A percentile compares a stretch with the other conserved stretches of the same genome.
Evolutionary conservation across 2,329 filamentous ascomycete species (phyloP).

Genomic region (Aspergillus neoniger): DNA sequence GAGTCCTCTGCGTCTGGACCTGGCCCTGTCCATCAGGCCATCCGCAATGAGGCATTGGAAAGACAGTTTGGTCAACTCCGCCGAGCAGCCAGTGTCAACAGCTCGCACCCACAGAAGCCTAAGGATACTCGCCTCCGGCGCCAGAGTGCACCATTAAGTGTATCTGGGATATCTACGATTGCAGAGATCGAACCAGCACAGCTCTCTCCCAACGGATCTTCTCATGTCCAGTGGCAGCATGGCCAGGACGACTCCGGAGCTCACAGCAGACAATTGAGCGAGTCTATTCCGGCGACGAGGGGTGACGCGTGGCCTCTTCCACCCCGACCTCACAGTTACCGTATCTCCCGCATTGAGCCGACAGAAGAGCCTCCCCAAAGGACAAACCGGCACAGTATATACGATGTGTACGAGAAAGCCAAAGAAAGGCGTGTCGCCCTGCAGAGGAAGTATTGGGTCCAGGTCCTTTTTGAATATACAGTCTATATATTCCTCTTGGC

Average conservation of each 20-base stretch:
- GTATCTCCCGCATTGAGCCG: slow-evolving; percentile 4
- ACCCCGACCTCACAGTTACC: background rate
- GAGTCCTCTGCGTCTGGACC: background rate
- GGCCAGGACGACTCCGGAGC: background rate
- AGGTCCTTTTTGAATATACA: slow-evolving; percentile 41
- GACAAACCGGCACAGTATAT: background rate
- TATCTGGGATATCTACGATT: background rate
- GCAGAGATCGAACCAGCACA: background rate
- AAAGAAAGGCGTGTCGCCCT: slow-evolving; percentile 1
- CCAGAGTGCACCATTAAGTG: background rate
- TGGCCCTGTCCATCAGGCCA: slow-evolving; percentile 5
- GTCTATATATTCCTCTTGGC: slow-evolving; percentile 40
- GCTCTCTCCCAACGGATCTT: background rate
- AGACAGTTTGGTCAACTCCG: background rate
- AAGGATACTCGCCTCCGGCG: background rate
- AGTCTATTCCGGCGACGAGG: background rate
- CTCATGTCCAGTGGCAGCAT: background rate
- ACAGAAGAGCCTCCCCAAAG: background rate
- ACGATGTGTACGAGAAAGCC: slow-evolving; percentile 5
- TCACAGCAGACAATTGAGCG: background rate
- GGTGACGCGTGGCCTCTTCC: slow-evolving; percentile 7
- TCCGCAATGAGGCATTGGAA: background rate
- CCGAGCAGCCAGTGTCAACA: slow-evolving; percentile 1
- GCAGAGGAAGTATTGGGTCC: slow-evolving; percentile 38
- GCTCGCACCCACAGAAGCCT: background rate